phyloP scores from a whole-genome alignment of 176 grass and related monocot species.

The Carex kokanica region DNA sequence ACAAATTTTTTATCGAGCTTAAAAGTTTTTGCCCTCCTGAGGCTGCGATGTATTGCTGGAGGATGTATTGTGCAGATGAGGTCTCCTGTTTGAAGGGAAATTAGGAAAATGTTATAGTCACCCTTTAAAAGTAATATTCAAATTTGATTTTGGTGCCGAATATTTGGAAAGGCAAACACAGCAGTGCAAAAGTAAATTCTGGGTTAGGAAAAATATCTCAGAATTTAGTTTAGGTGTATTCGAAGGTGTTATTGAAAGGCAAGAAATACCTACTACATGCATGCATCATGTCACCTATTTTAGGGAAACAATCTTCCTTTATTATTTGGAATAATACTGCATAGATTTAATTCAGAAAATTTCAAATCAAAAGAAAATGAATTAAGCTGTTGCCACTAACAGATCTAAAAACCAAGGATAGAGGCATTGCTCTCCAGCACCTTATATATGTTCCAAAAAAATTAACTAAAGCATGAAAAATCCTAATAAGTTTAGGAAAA shows the following conservation, averaged over 20 bases:
- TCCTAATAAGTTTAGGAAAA: neutral
- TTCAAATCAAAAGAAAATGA: neutral
- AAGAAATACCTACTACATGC: neutral
- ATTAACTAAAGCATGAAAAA: neutral
- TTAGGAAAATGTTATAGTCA: neutral
- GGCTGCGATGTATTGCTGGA: slow-evolving; percentile 79
- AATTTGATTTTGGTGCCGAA: neutral
- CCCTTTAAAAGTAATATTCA: neutral
- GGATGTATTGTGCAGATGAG: slow-evolving; percentile 89
- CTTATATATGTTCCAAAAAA: neutral
- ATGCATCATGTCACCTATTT: neutral
- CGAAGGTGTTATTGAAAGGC: neutral
- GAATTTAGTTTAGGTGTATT: slow-evolving; percentile 15
- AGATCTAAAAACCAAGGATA: slow-evolving; percentile 2
- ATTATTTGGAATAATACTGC: neutral
- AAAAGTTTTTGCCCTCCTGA: slow-evolving; percentile 66
- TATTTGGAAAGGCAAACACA: neutral
- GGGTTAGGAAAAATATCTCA: neutral
- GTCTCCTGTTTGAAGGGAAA: slow-evolving; percentile 56
- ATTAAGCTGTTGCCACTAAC: neutral
- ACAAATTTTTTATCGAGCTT: slow-evolving; percentile 49
- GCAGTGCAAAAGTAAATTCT: neutral
- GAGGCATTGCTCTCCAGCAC: neutral
- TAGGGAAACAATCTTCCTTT: neutral
- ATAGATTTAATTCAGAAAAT: neutral